Percentiles rank a stretch among this genome's conserved stretches.
Conservation (phyloP, 192 early-diverging fungal genomes). For the Entomortierella beljakovae region DNA sequence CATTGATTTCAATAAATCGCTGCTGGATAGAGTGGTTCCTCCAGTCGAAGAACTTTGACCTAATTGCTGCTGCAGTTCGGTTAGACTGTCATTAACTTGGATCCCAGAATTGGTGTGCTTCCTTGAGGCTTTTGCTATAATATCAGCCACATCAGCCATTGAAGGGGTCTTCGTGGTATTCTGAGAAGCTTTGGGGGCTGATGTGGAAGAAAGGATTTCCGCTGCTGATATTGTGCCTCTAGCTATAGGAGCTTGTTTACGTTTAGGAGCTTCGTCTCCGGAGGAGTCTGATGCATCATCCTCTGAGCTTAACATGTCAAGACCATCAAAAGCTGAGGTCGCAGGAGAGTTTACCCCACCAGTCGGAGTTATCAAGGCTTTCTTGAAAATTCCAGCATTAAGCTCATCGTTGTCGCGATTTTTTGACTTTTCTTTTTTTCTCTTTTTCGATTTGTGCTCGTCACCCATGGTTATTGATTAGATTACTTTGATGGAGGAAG, state of each 20-base stretch:
- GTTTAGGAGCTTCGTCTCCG: constrained; percentile 7
- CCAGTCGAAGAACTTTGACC: no score
- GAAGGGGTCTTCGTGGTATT: not conserved
- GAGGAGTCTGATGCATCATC: constrained; percentile 12
- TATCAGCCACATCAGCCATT: not conserved
- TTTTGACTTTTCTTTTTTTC: not conserved
- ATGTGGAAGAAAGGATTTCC: not conserved
- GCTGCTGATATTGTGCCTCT: not conserved
- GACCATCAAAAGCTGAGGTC: not conserved
- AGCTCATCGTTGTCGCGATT: constrained; percentile 6
- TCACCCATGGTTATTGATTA: not conserved
- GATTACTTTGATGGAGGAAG: no score
- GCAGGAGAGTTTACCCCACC: not conserved
- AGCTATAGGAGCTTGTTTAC: not conserved
- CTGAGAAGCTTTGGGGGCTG: not conserved
- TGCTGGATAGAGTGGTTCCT: no score
- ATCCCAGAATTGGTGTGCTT: no score
- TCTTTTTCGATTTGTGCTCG: not conserved
- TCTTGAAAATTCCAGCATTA: constrained; percentile 24
- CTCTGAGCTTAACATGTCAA: constrained; percentile 4
- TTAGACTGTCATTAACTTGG: no score
- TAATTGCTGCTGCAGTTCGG: no score
- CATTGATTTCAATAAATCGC: constrained; percentile 5
- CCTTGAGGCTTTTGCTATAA: not conserved
- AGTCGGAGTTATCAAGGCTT: constrained; percentile 16